phyloP scores from a whole-genome alignment of 768 basidiomycete species.

The Artomyces pyxidatus region DNA sequence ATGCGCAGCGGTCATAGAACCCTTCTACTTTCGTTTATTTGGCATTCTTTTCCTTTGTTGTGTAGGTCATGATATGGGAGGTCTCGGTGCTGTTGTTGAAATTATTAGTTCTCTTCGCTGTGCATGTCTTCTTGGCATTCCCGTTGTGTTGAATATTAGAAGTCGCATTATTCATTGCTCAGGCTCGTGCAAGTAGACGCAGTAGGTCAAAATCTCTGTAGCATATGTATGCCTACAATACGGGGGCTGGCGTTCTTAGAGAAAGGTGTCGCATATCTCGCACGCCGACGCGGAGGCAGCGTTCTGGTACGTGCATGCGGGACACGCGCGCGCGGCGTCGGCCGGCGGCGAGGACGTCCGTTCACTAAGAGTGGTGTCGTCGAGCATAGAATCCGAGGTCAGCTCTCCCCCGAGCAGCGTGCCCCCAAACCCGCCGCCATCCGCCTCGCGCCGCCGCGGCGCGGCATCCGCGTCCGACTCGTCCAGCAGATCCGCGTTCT shows the following conservation, averaged over 20 bases:
- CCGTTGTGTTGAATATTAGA: neutral
- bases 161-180: neutral
- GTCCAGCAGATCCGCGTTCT: slow-evolving; percentile 44
- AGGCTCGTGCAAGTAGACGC: neutral
- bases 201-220: neutral
- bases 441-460: slow-evolving; percentile 38
- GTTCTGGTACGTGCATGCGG: slow-evolving; percentile 15
- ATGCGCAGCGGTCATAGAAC: slow-evolving; percentile 13
- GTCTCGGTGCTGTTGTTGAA: slow-evolving; percentile 6
- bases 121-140: slow-evolving; percentile 12
- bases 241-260: slow-evolving; percentile 8
- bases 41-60: slow-evolving; percentile 6
- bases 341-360: slow-evolving; percentile 12
- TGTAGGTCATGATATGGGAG: neutral
- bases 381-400: slow-evolving; percentile 22
- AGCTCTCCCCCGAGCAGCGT: slow-evolving; percentile 49
- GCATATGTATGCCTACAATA: neutral
- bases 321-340: slow-evolving; percentile 7
- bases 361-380: slow-evolving; percentile 14
- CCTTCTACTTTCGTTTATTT: neutral
- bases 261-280: slow-evolving; percentile 22
- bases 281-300: slow-evolving; percentile 15
- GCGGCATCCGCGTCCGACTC: slow-evolving; percentile 38
- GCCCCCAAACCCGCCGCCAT: slow-evolving; percentile 65
- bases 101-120: slow-evolving; percentile 8